phyloP scores from a whole-genome alignment of 2,329 filamentous ascomycete species.

The Fusarium sp. region DNA sequence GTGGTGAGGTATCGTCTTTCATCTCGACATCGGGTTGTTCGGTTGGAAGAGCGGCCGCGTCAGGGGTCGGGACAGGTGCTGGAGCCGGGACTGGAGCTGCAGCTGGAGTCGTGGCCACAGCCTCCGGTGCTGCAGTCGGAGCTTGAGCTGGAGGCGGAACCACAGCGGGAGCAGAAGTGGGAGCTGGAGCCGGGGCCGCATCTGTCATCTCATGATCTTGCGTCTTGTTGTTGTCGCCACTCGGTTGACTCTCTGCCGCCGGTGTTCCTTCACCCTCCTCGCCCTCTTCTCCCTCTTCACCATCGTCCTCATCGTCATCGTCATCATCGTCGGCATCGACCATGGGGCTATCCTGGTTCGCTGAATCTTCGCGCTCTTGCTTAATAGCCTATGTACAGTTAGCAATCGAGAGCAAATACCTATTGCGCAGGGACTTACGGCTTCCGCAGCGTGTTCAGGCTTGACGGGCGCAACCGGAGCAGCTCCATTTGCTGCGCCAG shows the following conservation, averaged over 20 bases:
- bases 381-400: conserved; percentile 52
- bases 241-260: conserved; percentile 44
- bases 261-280: conserved; percentile 58
- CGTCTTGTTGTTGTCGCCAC: conserved; percentile 46
- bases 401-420: conserved; percentile 13
- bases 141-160: neutral
- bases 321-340: conserved; percentile 63
- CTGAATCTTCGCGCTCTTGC: conserved; percentile 57
- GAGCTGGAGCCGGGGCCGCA: conserved; percentile 40
- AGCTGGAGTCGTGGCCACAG: neutral
- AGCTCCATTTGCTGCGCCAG: conserved; percentile 52
- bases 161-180: conserved; percentile 8
- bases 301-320: conserved; percentile 61
- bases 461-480: conserved; percentile 54
- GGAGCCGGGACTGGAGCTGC: conserved; percentile 1
- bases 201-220: conserved; percentile 56
- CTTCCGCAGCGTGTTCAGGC: conserved; percentile 53
- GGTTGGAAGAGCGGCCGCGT: conserved; percentile 26
- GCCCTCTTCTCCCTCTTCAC: conserved; percentile 61
- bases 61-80: conserved; percentile 7
- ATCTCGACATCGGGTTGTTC: conserved; percentile 42
- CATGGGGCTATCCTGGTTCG: conserved; percentile 65
- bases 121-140: neutral
- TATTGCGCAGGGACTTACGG: conserved; percentile 23
- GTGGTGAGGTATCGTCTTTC: conserved; percentile 37